Percentiles rank a stretch among this genome's conserved stretches.
phyloP scores from a whole-genome alignment of 192 early-diverging fungal species.

The Pilobolus umbonatus region DNA sequence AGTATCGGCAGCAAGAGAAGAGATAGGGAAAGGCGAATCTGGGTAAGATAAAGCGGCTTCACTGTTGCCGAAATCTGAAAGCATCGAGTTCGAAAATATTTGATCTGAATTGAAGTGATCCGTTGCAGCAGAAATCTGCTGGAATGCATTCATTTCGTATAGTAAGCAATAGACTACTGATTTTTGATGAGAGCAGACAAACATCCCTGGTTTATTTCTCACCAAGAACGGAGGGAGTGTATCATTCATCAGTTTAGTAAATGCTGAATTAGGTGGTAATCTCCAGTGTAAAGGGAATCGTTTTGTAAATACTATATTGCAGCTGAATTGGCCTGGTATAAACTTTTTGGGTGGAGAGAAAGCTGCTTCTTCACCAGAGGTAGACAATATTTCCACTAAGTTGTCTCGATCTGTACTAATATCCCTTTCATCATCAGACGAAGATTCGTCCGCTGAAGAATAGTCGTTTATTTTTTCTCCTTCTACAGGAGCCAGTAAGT shows the following conservation, averaged over 20 bases:
- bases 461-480: constrained; percentile 28
- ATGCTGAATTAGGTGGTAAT: constrained; percentile 58
- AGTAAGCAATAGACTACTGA: constrained; percentile 55
- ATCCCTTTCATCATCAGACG: constrained; percentile 48
- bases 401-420: constrained; percentile 23
- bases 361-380: constrained; percentile 20
- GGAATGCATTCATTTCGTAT: constrained; percentile 14
- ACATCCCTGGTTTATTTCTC: constrained; percentile 70
- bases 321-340: constrained; percentile 63
- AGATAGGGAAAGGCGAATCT: constrained; percentile 19
- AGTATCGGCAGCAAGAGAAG: not conserved
- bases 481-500: constrained; percentile 43
- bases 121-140: not conserved
- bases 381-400: constrained; percentile 31
- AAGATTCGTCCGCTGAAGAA: constrained; percentile 45
- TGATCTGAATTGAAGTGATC: not conserved
- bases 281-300: constrained; percentile 73
- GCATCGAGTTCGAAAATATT: not conserved
- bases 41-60: constrained; percentile 11
- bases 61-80: not conserved
- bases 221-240: constrained; percentile 57
- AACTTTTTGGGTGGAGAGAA: constrained; percentile 39
- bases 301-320: constrained; percentile 57
- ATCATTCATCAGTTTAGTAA: constrained; percentile 51
- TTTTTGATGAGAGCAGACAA: constrained; percentile 53